phyloP scores from a whole-genome alignment of 257 asterid species.

The Hygrophila difformis region DNA sequence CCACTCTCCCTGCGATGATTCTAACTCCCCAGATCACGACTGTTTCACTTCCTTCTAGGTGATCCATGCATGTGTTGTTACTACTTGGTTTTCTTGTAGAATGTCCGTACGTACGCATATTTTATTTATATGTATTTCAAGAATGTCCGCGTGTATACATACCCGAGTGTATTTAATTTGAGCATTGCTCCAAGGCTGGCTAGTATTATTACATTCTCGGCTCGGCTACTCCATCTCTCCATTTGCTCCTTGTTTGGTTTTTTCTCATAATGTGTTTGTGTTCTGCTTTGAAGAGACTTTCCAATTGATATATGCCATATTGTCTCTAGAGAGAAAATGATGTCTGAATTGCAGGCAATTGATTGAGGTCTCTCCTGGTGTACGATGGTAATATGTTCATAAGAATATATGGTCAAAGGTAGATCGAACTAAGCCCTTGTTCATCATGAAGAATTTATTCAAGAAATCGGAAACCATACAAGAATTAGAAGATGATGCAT shows the following conservation, averaged over 20 bases:
- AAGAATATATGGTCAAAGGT: too few species aligned
- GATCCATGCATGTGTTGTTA: too few species aligned
- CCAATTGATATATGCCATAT: slow-evolving; percentile 7
- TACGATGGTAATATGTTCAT: too few species aligned
- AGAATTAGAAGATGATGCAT: too few species aligned
- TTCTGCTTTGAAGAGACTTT: neutral
- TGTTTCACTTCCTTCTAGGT: slow-evolving; percentile 48
- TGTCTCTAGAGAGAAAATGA: too few species aligned
- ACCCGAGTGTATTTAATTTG: slow-evolving; percentile 5
- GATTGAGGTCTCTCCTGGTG: too few species aligned
- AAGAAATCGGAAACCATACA: too few species aligned
- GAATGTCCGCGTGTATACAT: slow-evolving; percentile 2
- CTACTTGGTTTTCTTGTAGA: neutral
- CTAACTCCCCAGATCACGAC: slow-evolving; percentile 74
- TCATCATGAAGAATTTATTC: too few species aligned
- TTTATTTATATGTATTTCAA: neutral
- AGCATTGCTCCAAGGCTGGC: slow-evolving; percentile 6
- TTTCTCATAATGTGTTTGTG: neutral
- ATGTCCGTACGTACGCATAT: too few species aligned
- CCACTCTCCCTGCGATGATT: slow-evolving; percentile 85
- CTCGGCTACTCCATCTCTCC: neutral
- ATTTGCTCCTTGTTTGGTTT: slow-evolving; percentile 11
- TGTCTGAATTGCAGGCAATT: too few species aligned
- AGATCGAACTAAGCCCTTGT: too few species aligned
- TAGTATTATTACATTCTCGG: too few species aligned